These are phyloP conservation scores for Phaeoacremonium minimum DNA, from an alignment of 2,329 filamentous ascomycete species.

Conservation along the genomic window DNA sequence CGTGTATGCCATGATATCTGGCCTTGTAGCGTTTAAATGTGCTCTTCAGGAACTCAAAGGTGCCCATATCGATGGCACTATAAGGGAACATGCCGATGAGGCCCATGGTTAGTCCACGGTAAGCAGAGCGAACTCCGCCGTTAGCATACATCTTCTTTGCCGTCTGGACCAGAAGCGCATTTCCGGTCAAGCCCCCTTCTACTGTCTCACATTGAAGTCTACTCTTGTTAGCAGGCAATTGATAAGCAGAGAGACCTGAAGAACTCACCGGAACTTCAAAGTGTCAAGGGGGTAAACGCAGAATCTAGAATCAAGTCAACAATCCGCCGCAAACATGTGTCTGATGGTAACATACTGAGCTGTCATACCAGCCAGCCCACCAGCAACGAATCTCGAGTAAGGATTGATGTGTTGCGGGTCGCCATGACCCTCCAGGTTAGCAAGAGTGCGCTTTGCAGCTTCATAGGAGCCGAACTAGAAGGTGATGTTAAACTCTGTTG, in stretches of 20 bases:
- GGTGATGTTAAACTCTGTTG: no score
- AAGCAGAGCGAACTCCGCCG: constrained; percentile 72
- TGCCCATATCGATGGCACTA: constrained; percentile 92
- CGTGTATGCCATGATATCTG: constrained; percentile 63
- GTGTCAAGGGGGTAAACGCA: constrained; percentile 93
- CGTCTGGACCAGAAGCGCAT: constrained; percentile 76
- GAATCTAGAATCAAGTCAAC: constrained; percentile 46
- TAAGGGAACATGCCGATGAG: constrained; percentile 97
- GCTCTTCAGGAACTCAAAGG: constrained; percentile 88
- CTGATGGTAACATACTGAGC: constrained; percentile 62
- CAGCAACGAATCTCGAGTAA: constrained; percentile 84
- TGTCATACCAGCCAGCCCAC: constrained; percentile 88
- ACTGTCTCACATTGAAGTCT: constrained; percentile 90
- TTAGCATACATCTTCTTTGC: constrained; percentile 80
- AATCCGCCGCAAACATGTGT: neutral
- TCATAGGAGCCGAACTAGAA: constrained; percentile 85
- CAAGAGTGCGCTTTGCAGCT: constrained; percentile 83
- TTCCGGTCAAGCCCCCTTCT: constrained; percentile 76
- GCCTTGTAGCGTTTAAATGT: constrained; percentile 68
- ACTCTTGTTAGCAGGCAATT: constrained; percentile 43
- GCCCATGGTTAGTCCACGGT: constrained; percentile 90
- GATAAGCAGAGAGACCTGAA: constrained; percentile 1
- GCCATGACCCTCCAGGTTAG: constrained; percentile 80
- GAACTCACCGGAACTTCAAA: constrained; percentile 57
- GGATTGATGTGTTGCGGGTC: constrained; percentile 76